Evolutionary conservation across 345 rosid genomes (phyloP), one percentile per base, ranked within the genome.

Genomic region (Cardamine resedifolia): DNA sequence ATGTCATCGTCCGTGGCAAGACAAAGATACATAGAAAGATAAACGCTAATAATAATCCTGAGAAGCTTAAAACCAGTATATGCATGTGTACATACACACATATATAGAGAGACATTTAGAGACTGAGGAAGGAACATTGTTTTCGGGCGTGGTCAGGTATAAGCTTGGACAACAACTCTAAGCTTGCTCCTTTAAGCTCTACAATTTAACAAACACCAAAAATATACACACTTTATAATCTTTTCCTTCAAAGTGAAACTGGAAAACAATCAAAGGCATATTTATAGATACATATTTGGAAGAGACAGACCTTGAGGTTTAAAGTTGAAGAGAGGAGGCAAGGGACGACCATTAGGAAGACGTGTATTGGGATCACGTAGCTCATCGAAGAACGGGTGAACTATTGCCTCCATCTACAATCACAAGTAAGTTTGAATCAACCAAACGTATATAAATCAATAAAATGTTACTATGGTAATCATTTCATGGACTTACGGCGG

Each of bases 301-400:
- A 23, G 10, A 41, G 41, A 47, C 36, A 7, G 24, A 81, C 84
- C 84, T 81, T 81, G 63, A 62, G 79, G 72, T 50, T 79, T 82
- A 28, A 82, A 77, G 77, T 79, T 79, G 77, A 90, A 88, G 36
- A 90, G 83, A 30, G 94, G 90, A 12, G 96, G 96, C 74, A 88
- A 79, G 58, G 89, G 68, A 15, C 96, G 94, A 20, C 96, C 91
- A 44, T 83, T 88, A 28, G 94, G 96, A 68, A 90, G 79, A 53
- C 88, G 86, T 31, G 87, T 68, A 68, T 81, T 90, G 62, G 88
- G 94, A 33, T 85, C 90, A 4, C 94, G 90, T 31, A 90, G 82
- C 85, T 90, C 96, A 56, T 90, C 90, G 57, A 90, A 90, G 74
- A 90, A 88, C 45, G 94, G 91, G 79, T 90, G 96, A 2, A 80